Evolutionary conservation across 768 basidiomycete genomes (phyloP).

Genomic region (Leccinum imitatum): DNA sequence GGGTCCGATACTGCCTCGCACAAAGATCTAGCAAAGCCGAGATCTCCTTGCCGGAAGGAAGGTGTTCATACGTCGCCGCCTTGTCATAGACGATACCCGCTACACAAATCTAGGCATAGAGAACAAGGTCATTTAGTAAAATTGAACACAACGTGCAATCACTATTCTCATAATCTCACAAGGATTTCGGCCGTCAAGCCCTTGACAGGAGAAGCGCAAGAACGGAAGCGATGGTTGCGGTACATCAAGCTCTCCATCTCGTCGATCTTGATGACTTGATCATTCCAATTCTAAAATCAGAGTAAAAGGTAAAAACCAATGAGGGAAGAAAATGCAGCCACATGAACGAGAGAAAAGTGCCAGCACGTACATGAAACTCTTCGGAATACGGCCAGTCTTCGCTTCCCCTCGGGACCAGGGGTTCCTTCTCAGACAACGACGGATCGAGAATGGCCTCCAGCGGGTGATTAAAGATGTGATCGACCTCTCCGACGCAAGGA

Average conservation of each 20-base stretch:
- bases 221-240: conserved; percentile 83
- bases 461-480: conserved; percentile 77
- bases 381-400: conserved; percentile 82
- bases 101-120: conserved; percentile 32
- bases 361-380: conserved; percentile 61
- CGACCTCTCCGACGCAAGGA: conserved; percentile 69
- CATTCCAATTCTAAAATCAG: conserved; percentile 52
- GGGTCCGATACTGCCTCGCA: conserved; percentile 23
- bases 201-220: conserved; percentile 75
- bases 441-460: conserved; percentile 73
- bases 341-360: neutral
- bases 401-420: conserved; percentile 55
- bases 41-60: conserved; percentile 51
- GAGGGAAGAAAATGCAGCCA: neutral
- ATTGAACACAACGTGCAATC: neutral
- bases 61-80: conserved; percentile 52
- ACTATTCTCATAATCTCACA: conserved; percentile 62
- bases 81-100: conserved; percentile 65
- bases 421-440: conserved; percentile 37
- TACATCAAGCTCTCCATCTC: conserved; percentile 56
- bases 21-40: conserved; percentile 29
- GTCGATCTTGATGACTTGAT: conserved; percentile 38
- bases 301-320: neutral
- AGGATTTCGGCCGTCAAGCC: conserved; percentile 83
- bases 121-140: neutral